Evolutionary conservation across 768 basidiomycete genomes (phyloP), one percentile per base, ranked within the genome.

Genomic region (Royoungia palumana): DNA sequence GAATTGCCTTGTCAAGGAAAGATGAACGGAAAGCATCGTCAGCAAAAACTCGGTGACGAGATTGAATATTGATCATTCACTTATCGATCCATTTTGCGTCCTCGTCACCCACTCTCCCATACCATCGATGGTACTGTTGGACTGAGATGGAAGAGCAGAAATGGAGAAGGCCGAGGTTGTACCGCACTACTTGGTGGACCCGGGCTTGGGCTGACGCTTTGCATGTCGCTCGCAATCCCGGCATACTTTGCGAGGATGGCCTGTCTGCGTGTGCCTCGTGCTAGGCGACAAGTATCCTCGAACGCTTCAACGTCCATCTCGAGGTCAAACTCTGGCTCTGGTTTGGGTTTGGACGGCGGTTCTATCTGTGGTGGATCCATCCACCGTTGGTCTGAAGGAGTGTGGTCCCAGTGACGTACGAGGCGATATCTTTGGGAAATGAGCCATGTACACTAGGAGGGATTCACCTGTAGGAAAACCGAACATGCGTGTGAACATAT

Each of bases 241-340:
- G 73, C 59, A 67, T 89, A 87, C 67, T 89, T 91, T 46, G 87
- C 89, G 36, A 88, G 71, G 47, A 94, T 92, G 8, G 86, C 89
- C 50, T 81, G 81, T 24, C 90, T 82, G 46, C 70, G 73, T 12
- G 86, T 86, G 22, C 85, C 79, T 9, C 88, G 81, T 24, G 79
- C 83, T 6, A 71, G 87, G 28, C 89, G 74, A 9, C 82, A 68
- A 38, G 80, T 75, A 59, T 89, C 87, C 7, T 83, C 73, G 2
- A 80, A 60, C n/a, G 62, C 51, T 34, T 61, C 64, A 12, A 68
- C 72, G 17, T 83, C 80, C 17, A 83, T 63, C 43, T 87, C 85
- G 54, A 80, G 71, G 45, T 82, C 80, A 13, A 68, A 65, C 32
- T 74, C 74, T 3, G 67, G 68, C 41, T 72, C 73, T n/a, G 65